phyloP scores from a whole-genome alignment of 352 stramenopile genomes.

The Pythium plurisporium region DNA sequence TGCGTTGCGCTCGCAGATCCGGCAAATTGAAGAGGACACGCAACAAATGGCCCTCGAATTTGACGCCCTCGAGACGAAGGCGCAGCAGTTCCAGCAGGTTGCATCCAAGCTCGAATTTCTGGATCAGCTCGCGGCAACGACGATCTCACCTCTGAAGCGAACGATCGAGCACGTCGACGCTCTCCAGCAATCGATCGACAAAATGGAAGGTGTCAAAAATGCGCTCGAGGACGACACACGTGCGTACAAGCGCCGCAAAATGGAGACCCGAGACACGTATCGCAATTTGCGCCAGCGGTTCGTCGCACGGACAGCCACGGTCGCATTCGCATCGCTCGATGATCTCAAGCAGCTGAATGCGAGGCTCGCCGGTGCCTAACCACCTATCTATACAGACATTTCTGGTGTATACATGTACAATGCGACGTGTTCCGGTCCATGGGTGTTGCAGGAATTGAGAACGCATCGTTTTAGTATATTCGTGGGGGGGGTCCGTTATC shows the following conservation, averaged over 20 bases:
- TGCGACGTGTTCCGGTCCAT: too few relatives aligned
- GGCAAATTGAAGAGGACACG: slow-evolving; percentile 20
- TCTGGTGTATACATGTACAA: background rate
- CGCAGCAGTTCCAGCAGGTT: slow-evolving; percentile 34
- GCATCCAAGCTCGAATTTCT: slow-evolving; percentile 41
- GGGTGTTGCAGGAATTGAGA: too few relatives aligned
- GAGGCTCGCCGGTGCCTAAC: slow-evolving; percentile 5
- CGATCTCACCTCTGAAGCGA: slow-evolving; percentile 44
- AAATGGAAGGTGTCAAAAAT: slow-evolving; percentile 41
- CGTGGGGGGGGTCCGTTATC: background rate
- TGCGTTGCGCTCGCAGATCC: slow-evolving; percentile 30
- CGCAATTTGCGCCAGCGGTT: slow-evolving; percentile 52
- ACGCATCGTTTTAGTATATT: background rate
- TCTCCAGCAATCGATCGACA: slow-evolving; percentile 41
- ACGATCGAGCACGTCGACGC: slow-evolving; percentile 36
- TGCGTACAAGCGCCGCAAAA: slow-evolving; percentile 50
- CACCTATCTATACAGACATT: slow-evolving; percentile 1
- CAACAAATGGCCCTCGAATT: slow-evolving; percentile 47
- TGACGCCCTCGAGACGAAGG: slow-evolving; percentile 35
- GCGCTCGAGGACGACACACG: slow-evolving; percentile 43
- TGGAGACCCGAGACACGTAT: slow-evolving; percentile 41
- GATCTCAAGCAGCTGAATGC: slow-evolving; percentile 47
- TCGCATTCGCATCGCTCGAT: slow-evolving; percentile 46
- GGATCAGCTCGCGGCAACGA: slow-evolving; percentile 32
- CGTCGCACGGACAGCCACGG: slow-evolving; percentile 37